Base-by-base conservation (phyloP, 805 yeast species). In the Ogataea sp. region DNA sequence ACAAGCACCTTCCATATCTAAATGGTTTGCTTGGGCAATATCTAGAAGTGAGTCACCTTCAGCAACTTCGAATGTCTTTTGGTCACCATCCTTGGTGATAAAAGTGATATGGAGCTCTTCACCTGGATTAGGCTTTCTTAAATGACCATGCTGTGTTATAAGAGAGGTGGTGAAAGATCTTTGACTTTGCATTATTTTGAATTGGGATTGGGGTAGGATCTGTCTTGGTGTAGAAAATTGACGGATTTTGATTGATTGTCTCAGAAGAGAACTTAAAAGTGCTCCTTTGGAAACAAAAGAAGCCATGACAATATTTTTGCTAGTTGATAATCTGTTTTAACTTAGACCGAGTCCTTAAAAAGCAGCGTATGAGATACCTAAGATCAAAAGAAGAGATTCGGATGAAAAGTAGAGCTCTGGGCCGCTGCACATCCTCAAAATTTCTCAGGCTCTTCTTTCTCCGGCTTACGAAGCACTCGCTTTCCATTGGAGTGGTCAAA, bases 1-100 rank as follows among this genome's bases (percentile, higher is more conserved):
- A 63, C 98, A 93, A 0, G 98, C 98, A 34, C 80, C 96, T 59
- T 93, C 98, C 93, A 93, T 89, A 49, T 93, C 98, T 42, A 93
- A 62, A 52, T 89, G 83, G 56, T 89, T 64, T 3, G 93, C 94
- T 64, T 93, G 97, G 6, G 97, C 98, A 41, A 93, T 87, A 58
- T 93, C 98, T 57, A 93, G 65, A 21, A 93, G 56, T 28, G 88
- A 78, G 56, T 93, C 98, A 13, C 97, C 97, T 50, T 83, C 96
- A 2, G 90, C 81, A 2, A 83, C 97, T 54, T 88, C 96, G 50
- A 74, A 75, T 1, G 83, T 76, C 47, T 77, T 68, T 56, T 88
- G 96, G 32, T 73, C 68, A 4, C 97, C 97, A 45, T 90, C 96
- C 55, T 89, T 88, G 27, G 95, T 79, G 40, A 93, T 85, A 61